Percentiles rank a stretch among this genome's conserved stretches.
These are phyloP conservation scores for Diutina ranongensis DNA, from an alignment of 1,139 yeast genomes.

Conservation along the genomic window DNA sequence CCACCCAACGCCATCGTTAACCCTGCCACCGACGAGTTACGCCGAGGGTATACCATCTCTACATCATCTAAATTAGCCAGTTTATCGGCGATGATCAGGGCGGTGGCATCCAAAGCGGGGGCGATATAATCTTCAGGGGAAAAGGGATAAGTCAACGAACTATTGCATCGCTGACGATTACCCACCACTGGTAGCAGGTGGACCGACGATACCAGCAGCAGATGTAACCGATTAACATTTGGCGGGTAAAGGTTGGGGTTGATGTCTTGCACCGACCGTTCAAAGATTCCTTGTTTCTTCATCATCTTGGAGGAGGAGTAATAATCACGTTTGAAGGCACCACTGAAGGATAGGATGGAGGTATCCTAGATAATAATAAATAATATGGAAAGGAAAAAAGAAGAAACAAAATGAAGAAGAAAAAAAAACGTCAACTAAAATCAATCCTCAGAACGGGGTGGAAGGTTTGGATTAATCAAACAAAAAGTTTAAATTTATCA, in stretches of 20 bases:
- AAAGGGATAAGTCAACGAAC: slow-evolving; percentile 11
- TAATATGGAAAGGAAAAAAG: too few relatives aligned
- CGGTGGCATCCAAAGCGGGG: slow-evolving; percentile 74
- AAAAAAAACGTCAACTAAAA: neutral
- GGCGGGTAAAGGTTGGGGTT: slow-evolving; percentile 7
- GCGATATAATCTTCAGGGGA: slow-evolving; percentile 57
- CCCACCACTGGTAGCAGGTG: slow-evolving; percentile 11
- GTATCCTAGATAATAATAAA: neutral
- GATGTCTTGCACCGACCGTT: slow-evolving; percentile 48
- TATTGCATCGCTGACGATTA: slow-evolving; percentile 4
- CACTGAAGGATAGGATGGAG: neutral
- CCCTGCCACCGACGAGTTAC: slow-evolving; percentile 50
- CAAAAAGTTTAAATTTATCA: neutral
- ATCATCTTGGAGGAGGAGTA: neutral
- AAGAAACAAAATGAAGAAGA: neutral
- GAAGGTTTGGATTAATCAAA: neutral
- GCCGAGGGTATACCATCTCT: slow-evolving; percentile 56
- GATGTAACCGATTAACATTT: slow-evolving; percentile 7
- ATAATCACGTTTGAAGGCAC: neutral
- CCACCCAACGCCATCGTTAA: slow-evolving; percentile 50
- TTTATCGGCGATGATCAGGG: slow-evolving; percentile 47
- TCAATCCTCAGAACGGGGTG: neutral
- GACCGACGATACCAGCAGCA: slow-evolving; percentile 8
- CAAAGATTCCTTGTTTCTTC: slow-evolving; percentile 29
- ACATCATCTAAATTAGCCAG: slow-evolving; percentile 51